These are phyloP conservation scores for Geum urbanum DNA, from an alignment of 306 rosid genomes.

Conservation along the genomic window DNA sequence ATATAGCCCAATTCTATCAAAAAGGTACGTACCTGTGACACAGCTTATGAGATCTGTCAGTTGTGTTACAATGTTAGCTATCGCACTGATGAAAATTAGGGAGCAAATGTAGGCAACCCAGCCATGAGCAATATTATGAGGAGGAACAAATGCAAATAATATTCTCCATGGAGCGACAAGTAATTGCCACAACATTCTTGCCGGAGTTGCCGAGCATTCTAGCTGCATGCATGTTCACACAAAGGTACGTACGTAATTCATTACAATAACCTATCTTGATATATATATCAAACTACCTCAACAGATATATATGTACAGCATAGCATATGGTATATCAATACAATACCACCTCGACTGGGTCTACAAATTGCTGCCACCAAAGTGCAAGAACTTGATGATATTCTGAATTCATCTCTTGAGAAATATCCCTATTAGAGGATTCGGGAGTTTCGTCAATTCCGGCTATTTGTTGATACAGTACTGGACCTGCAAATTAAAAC, in stretches of 20 bases:
- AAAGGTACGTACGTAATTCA: not conserved
- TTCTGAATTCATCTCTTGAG: constrained; percentile 26
- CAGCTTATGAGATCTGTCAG: constrained; percentile 92
- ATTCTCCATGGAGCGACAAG: constrained; percentile 79
- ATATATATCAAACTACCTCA: not conserved
- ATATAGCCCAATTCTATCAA: too few relatives aligned
- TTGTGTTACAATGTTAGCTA: constrained; percentile 72
- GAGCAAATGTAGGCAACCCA: constrained; percentile 85
- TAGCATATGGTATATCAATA: too few relatives aligned
- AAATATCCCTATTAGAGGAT: constrained; percentile 32
- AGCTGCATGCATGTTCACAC: constrained; percentile 62
- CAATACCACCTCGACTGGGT: constrained; percentile 63
- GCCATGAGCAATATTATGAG: constrained; percentile 79
- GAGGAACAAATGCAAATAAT: constrained; percentile 88
- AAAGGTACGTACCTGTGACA: constrained; percentile 80
- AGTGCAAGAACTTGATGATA: constrained; percentile 36
- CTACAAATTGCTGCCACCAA: constrained; percentile 80
- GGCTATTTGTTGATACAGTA: constrained; percentile 43
- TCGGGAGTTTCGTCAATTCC: constrained; percentile 38
- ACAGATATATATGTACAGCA: too few relatives aligned
- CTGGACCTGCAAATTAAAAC: constrained; percentile 38
- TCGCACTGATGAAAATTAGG: constrained; percentile 80
- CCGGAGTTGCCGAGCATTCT: constrained; percentile 46
- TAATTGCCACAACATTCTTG: constrained; percentile 54
- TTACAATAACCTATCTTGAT: not conserved